A percentile compares a stretch with the other conserved stretches of the same genome.
Evolutionary conservation across 2,329 filamentous ascomycete species (phyloP).

Genomic region (Ascochyta pisi): DNA sequence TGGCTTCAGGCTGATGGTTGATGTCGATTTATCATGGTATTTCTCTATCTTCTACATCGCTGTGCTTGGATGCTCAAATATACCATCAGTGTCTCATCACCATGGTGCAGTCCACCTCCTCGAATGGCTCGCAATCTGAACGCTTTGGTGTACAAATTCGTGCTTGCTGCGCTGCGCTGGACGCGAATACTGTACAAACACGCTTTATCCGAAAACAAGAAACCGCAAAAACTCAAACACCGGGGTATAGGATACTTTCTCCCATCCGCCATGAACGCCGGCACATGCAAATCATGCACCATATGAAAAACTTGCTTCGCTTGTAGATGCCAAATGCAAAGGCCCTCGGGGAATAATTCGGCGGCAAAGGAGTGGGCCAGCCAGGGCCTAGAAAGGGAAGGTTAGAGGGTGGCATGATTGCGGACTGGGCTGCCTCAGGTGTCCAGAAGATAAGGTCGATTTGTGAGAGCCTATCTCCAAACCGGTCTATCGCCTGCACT

Average conservation of each 20-base stretch:
- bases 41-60: conserved; percentile 12
- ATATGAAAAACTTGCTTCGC: conserved; percentile 2
- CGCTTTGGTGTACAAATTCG: background rate
- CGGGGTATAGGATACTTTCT: conserved; percentile 39
- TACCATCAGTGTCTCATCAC: background rate
- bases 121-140: background rate
- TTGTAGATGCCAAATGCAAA: background rate
- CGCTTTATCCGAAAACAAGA: conserved; percentile 7
- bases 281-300: conserved; percentile 15
- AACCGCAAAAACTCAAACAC: conserved; percentile 1
- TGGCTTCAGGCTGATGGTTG: background rate
- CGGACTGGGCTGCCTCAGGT: background rate
- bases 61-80: background rate
- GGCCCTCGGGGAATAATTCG: background rate
- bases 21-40: conserved; percentile 10
- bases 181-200: background rate
- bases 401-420: background rate
- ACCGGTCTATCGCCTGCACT: conserved; percentile 27
- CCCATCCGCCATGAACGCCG: conserved; percentile 27
- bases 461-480: conserved; percentile 35
- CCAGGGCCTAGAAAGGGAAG: conserved; percentile 3
- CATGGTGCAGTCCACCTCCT: background rate
- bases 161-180: background rate
- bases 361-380: background rate
- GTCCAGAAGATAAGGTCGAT: conserved; percentile 15